phyloP scores from a whole-genome alignment of 2,329 filamentous ascomycete species.

The Trichoderma sp. region DNA sequence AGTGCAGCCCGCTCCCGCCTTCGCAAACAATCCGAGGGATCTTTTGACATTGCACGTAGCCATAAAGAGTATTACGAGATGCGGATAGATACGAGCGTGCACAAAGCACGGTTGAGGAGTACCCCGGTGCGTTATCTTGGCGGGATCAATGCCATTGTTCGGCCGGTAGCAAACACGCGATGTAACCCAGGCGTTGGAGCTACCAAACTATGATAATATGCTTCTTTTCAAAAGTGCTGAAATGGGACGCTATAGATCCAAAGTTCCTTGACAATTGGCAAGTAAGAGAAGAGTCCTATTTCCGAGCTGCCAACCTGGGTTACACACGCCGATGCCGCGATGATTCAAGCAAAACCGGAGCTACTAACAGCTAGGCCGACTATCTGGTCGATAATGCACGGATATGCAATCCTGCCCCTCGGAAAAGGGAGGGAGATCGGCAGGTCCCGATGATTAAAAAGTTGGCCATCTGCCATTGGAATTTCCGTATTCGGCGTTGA shows the following conservation, averaged over 20 bases:
- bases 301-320: constrained; percentile 8
- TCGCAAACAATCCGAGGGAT: neutral
- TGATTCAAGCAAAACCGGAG: neutral
- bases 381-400: neutral
- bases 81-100: neutral
- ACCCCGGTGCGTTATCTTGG: neutral
- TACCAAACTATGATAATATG: neutral
- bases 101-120: neutral
- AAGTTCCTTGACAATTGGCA: neutral
- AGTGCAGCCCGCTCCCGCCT: neutral
- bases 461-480: neutral
- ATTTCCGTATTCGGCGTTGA: neutral
- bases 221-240: neutral
- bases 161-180: neutral
- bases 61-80: neutral
- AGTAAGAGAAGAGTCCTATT: neutral
- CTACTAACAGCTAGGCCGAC: neutral
- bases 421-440: neutral
- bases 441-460: constrained; percentile 10
- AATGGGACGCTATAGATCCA: neutral
- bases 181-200: neutral
- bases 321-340: neutral
- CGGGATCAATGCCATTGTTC: neutral
- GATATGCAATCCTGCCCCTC: neutral
- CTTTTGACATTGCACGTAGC: neutral